A percentile compares a stretch with the other conserved stretches of the same genome.
These are phyloP conservation scores for Zygoascus flipseniorum DNA, from an alignment of 805 yeast species.

Conservation along the genomic window DNA sequence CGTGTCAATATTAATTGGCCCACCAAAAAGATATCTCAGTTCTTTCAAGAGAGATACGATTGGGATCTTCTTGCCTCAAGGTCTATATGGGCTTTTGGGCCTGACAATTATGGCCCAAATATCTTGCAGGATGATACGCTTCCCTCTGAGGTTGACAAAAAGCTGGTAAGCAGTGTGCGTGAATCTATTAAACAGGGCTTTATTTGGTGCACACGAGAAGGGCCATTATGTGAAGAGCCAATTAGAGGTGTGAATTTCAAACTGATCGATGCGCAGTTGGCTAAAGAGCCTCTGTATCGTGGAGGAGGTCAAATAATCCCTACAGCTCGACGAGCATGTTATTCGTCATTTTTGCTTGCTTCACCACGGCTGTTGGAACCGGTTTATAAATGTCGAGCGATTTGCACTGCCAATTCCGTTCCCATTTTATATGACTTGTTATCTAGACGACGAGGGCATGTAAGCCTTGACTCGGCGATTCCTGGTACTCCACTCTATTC, in stretches of 20 bases:
- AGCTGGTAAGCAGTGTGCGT: conserved; percentile 36
- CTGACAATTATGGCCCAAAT: conserved; percentile 45
- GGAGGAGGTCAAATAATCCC: conserved; percentile 71
- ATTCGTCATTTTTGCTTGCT: conserved; percentile 69
- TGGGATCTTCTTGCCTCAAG: conserved; percentile 85
- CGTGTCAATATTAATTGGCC: conserved; percentile 29
- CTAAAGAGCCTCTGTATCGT: conserved; percentile 40
- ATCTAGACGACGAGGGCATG: conserved; percentile 61
- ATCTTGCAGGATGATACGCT: conserved; percentile 63
- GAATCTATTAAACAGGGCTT: conserved; percentile 68
- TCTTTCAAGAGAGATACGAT: conserved; percentile 46
- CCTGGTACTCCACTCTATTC: conserved; percentile 64
- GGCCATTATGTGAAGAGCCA: conserved; percentile 88
- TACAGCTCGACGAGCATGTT: conserved; percentile 75
- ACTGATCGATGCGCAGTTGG: conserved; percentile 51
- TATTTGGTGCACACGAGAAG: conserved; percentile 73
- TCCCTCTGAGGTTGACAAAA: conserved; percentile 59
- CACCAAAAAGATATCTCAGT: conserved; percentile 40
- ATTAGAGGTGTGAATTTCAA: conserved; percentile 62
- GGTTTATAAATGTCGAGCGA: conserved; percentile 48
- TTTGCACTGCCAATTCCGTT: conserved; percentile 44
- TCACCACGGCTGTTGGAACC: conserved; percentile 81
- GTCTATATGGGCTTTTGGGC: conserved; percentile 72
- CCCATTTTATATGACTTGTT: conserved; percentile 43
- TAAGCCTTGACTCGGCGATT: conserved; percentile 42